phyloP scores from a whole-genome alignment of 306 rosid genomes.

The Biancaea sappan region DNA sequence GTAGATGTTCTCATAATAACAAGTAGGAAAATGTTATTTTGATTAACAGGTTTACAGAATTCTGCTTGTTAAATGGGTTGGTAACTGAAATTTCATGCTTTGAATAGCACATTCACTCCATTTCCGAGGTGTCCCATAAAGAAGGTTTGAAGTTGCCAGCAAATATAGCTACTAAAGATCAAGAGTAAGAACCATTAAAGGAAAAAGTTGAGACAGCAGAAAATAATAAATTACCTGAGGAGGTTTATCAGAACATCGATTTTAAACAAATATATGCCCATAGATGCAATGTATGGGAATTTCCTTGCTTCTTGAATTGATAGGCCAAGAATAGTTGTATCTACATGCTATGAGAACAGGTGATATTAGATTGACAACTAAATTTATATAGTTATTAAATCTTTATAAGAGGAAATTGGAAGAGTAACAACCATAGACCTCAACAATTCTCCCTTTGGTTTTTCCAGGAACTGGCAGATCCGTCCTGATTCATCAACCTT shows the following conservation, averaged over 20 bases:
- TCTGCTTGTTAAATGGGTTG: not conserved
- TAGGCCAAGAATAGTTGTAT: conserved; percentile 51
- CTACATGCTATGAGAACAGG: conserved; percentile 44
- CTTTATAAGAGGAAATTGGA: conserved; percentile 28
- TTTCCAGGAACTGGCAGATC: conserved; percentile 49
- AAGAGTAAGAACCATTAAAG: not conserved
- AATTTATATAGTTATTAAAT: conserved; percentile 9
- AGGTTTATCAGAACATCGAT: conserved; percentile 49
- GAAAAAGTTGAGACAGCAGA: conserved; percentile 3
- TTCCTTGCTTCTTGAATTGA: conserved; percentile 51
- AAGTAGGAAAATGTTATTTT: not conserved
- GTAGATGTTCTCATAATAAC: not conserved
- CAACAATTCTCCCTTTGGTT: conserved; percentile 52
- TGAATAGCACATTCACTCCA: conserved; percentile 9
- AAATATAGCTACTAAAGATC: not conserved
- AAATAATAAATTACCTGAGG: conserved; percentile 47
- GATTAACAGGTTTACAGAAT: not conserved
- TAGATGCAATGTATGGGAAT: conserved; percentile 56
- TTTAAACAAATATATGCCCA: conserved; percentile 58
- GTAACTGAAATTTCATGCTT: not conserved
- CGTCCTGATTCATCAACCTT: conserved; percentile 57
- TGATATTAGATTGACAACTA: conserved; percentile 25
- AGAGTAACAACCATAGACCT: conserved; percentile 56
- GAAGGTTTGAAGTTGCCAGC: not conserved
- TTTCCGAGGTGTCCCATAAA: not conserved